These are phyloP conservation scores for Thermothielavioides terrestris DNA, from an alignment of 495 filamentous ascomycete species.

Conservation along the genomic window DNA sequence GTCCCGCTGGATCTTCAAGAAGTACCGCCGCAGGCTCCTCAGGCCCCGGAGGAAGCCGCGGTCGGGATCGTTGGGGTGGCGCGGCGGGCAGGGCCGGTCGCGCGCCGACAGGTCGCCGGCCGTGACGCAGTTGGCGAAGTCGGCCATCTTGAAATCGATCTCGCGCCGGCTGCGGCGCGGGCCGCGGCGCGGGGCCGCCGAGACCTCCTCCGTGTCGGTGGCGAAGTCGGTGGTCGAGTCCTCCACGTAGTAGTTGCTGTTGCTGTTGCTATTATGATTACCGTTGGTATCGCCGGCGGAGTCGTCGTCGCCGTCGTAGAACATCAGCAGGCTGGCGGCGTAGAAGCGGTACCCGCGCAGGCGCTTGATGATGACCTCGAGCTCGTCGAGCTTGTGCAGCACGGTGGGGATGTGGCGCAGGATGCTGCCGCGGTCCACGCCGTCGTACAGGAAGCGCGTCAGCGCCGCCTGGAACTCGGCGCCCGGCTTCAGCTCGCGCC, in stretches of 20 bases:
- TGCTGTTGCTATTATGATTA: neutral
- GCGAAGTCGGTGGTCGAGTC: conserved; percentile 41
- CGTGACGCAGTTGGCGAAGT: conserved; percentile 96
- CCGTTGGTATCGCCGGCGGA: conserved; percentile 13
- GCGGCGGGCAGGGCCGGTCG: conserved; percentile 67
- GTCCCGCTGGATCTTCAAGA: conserved; percentile 79
- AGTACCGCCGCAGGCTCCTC: conserved; percentile 70
- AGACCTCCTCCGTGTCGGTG: conserved; percentile 45
- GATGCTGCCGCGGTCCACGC: conserved; percentile 68
- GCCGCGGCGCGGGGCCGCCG: conserved; percentile 11
- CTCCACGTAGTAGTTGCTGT: conserved; percentile 37
- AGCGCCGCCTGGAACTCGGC: conserved; percentile 85
- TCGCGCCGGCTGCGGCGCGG: conserved; percentile 36
- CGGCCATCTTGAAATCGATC: conserved; percentile 92
- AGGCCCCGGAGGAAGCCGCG: conserved; percentile 83
- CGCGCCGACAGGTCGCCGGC: conserved; percentile 58
- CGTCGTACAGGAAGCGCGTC: conserved; percentile 84
- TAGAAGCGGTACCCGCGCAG: conserved; percentile 89
- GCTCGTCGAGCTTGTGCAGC: conserved; percentile 65
- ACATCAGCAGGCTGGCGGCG: conserved; percentile 84
- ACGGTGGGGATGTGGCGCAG: conserved; percentile 79
- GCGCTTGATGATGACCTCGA: conserved; percentile 73
- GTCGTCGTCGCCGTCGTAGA: conserved; percentile 82
- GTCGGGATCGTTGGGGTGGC: conserved; percentile 71
- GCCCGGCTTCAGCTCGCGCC: conserved; percentile 78